Percentiles rank a stretch among this genome's conserved stretches.
phyloP scores from a whole-genome alignment of 2,329 filamentous ascomycete genomes.

The Calonectria pseudoturangicola region DNA sequence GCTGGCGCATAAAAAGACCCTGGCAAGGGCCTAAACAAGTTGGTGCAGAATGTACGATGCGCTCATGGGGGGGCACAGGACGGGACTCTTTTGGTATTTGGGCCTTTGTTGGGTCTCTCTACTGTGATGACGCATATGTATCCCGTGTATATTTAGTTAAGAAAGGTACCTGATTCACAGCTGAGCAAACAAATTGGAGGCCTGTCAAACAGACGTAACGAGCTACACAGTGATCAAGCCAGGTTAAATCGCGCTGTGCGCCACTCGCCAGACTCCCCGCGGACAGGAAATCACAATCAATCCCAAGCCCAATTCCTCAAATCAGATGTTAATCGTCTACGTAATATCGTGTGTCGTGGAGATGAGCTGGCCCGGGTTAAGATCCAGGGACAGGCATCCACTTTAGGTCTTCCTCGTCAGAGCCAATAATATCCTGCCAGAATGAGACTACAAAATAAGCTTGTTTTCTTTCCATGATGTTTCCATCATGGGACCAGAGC shows the following conservation, averaged over 20 bases:
- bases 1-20: constrained; percentile 32
- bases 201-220: not conserved
- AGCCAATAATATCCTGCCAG: constrained; percentile 28
- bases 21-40: constrained; percentile 4
- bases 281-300: constrained; percentile 16
- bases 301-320: constrained; percentile 22
- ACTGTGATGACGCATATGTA: constrained; percentile 19
- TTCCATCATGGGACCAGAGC: not conserved
- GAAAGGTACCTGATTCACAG: constrained; percentile 10
- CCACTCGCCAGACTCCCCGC: not conserved
- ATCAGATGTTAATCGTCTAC: not conserved
- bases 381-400: not conserved
- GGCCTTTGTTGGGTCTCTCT: not conserved
- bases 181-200: not conserved
- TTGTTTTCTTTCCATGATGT: constrained; percentile 29
- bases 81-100: not conserved
- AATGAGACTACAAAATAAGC: constrained; percentile 36
- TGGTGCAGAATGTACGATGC: constrained; percentile 26
- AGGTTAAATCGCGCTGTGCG: constrained; percentile 1
- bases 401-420: not conserved
- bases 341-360: constrained; percentile 29
- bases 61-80: constrained; percentile 33
- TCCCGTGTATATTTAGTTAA: constrained; percentile 2
- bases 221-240: constrained; percentile 7
- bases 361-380: constrained; percentile 21